Percentiles rank a stretch among this genome's conserved stretches.
phyloP scores from a whole-genome alignment of 345 rosid genomes.

The Erucastrum elatum region DNA sequence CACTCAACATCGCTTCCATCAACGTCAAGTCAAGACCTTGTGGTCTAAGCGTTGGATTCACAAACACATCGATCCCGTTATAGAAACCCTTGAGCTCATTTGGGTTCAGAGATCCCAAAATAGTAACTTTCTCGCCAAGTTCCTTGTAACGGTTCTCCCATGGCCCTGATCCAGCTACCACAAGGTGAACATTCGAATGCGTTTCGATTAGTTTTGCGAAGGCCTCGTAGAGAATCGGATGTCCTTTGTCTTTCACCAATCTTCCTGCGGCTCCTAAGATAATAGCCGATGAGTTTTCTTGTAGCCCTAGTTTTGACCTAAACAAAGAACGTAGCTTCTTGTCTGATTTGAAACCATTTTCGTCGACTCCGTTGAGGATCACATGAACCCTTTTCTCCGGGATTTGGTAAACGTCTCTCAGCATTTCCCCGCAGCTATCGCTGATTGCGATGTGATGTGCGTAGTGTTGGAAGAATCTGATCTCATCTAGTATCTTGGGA shows the following conservation, averaged over 20 bases:
- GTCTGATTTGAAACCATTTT: slow-evolving; percentile 54
- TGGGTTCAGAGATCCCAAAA: slow-evolving; percentile 76
- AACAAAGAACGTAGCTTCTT: slow-evolving; percentile 47
- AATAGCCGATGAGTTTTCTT: slow-evolving; percentile 52
- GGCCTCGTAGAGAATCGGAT: slow-evolving; percentile 71
- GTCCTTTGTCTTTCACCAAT: slow-evolving; percentile 94
- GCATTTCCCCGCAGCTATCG: slow-evolving; percentile 97
- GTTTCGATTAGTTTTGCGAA: slow-evolving; percentile 49
- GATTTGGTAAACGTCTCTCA: slow-evolving; percentile 85
- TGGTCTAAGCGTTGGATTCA: slow-evolving; percentile 91
- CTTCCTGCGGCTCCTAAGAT: slow-evolving; percentile 89
- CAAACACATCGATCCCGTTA: slow-evolving; percentile 72
- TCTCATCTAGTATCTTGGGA: slow-evolving; percentile 75
- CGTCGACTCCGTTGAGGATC: slow-evolving; percentile 87
- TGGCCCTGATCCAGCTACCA: slow-evolving; percentile 92
- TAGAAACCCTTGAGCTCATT: slow-evolving; percentile 63
- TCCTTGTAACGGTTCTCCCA: slow-evolving; percentile 84
- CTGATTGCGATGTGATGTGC: slow-evolving; percentile 90
- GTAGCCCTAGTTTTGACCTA: slow-evolving; percentile 58
- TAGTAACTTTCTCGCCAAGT: slow-evolving; percentile 54
- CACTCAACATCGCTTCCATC: slow-evolving; percentile 96
- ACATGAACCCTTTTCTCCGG: slow-evolving; percentile 82
- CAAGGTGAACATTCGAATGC: slow-evolving; percentile 51
- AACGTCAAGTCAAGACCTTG: slow-evolving; percentile 91
- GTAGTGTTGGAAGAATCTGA: slow-evolving; percentile 76